These are phyloP conservation scores for Xylariaceae sp. DNA, from an alignment of 2,329 filamentous ascomycete genomes.

Conservation along the genomic window DNA sequence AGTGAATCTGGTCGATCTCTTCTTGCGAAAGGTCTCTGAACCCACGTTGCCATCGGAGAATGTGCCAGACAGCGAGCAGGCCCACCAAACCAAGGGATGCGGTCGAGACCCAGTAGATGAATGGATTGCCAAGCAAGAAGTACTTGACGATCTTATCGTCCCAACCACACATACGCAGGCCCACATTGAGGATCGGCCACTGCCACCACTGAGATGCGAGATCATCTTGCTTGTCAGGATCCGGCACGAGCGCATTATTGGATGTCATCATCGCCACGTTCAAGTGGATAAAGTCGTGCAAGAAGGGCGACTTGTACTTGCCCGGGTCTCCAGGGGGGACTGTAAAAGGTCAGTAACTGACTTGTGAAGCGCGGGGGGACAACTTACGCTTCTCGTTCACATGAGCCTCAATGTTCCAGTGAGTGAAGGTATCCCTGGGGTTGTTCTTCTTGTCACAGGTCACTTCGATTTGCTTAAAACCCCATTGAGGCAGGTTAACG, in stretches of 20 bases:
- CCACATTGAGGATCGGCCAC: slow-evolving; percentile 93
- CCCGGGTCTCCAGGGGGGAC: slow-evolving; percentile 84
- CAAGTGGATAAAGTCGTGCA: slow-evolving; percentile 94
- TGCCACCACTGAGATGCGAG: slow-evolving; percentile 97
- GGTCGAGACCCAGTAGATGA: slow-evolving; percentile 94
- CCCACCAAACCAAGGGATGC: slow-evolving; percentile 68
- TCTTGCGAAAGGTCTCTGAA: slow-evolving; percentile 72
- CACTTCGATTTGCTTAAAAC: slow-evolving; percentile 98
- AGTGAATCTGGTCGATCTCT: slow-evolving; percentile 93
- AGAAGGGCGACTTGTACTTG: slow-evolving; percentile 92
- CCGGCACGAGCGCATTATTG: slow-evolving; percentile 95
- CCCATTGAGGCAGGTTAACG: slow-evolving; percentile 95
- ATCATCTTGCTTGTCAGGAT: slow-evolving; percentile 98
- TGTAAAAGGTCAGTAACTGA: slow-evolving; percentile 34
- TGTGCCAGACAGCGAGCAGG: slow-evolving; percentile 73
- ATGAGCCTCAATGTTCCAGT: slow-evolving; percentile 98
- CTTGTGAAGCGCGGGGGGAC: not conserved
- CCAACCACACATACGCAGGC: slow-evolving; percentile 98
- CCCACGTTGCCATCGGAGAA: slow-evolving; percentile 92
- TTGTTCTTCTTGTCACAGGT: slow-evolving; percentile 93
- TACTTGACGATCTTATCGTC: slow-evolving; percentile 94
- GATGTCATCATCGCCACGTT: slow-evolving; percentile 99
- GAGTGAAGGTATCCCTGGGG: slow-evolving; percentile 86
- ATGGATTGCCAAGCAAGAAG: slow-evolving; percentile 93
- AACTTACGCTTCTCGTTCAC: slow-evolving; percentile 84